Base-by-base conservation (phyloP, 2,329 filamentous ascomycete species). In the Xylariaceae sp. region DNA sequence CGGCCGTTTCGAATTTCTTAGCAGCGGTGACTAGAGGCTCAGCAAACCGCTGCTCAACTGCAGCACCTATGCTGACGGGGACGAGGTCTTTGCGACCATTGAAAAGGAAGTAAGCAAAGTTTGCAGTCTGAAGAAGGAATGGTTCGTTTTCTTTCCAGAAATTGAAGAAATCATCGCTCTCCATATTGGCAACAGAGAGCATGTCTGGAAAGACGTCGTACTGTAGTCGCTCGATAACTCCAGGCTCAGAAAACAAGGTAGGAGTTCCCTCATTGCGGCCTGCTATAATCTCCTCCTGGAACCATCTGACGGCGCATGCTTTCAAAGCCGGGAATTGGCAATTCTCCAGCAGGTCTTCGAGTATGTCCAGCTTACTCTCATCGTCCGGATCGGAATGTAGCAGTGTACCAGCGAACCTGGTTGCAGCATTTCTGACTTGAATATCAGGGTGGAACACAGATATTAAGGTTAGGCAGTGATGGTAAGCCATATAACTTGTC, bases 341-440 rank as follows among this genome's bases (percentile, higher is more conserved):
- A 65, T 85, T 83, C 67, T 86, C 82, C 12, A 87, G 70, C 12
- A 86, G 74, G 63, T 87, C 84, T 49, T 83, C 79, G 8, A 87
- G 74, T 58, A 87, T 86, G 26, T 76, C 74, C 15, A 87, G 70
- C 5, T 83, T 76, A 63, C 80, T 76, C 2, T 78, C 75, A 55
- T 83, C 80, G 22, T 81, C 76, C 0, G 83, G 81, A 57, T 85
- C 77, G 2, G 79, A 73, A 61, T 86, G 83, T 34, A 84, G 72
- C 13, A 83, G 70, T 1, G 68, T 65, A 7, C 80, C 80, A 2
- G 81, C 80, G 12, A 83, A 72, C 2, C 71, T 68, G 2, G 76
- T 80, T 3, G 80, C 76, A 0, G 80, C 78, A 59, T 82, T 83
- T 53, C 80, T 75, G 19, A 80, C 77, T 13, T 73, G 71, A 4